These are phyloP conservation scores for Oryza longistaminata DNA, from an alignment of 176 grass and related monocot genomes.

Conservation along the genomic window DNA sequence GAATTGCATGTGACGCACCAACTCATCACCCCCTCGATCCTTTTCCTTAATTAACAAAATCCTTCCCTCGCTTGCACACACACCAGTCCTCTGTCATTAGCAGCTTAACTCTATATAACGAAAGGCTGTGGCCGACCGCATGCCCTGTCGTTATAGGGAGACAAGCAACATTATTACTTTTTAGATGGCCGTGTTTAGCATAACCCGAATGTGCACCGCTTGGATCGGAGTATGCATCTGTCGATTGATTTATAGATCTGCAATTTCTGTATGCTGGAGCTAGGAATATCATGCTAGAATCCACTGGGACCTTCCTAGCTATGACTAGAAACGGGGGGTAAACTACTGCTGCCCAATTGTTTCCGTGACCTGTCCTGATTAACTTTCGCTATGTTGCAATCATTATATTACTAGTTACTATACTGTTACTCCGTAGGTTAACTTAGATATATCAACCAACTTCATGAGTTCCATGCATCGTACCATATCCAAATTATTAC, in stretches of 20 bases:
- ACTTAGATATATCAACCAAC: not conserved
- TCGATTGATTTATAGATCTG: not conserved
- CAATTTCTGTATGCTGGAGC: too few species aligned
- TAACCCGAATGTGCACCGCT: not conserved
- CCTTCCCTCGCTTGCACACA: not conserved
- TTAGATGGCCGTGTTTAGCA: not conserved
- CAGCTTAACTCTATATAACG: too few species aligned
- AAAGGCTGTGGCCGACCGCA: slow-evolving; percentile 19
- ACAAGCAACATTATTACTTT: not conserved
- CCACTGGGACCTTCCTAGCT: not conserved
- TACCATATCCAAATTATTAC: not conserved
- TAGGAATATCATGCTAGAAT: not conserved
- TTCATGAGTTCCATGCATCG: not conserved
- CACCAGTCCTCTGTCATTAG: not conserved
- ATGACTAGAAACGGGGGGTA: not conserved
- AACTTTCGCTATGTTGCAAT: not conserved
- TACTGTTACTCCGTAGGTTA: not conserved
- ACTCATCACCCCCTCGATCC: not conserved
- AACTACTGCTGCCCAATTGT: slow-evolving; percentile 14
- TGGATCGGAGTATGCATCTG: not conserved
- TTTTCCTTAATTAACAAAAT: not conserved
- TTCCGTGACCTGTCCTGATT: not conserved
- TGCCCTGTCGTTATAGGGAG: not conserved
- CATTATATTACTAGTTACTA: too few species aligned
- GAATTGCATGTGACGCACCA: not conserved